A percentile compares a stretch with the other conserved stretches of the same genome.
phyloP scores from a whole-genome alignment of 495 filamentous ascomycete species.

The Thermochaetoides thermophila region DNA sequence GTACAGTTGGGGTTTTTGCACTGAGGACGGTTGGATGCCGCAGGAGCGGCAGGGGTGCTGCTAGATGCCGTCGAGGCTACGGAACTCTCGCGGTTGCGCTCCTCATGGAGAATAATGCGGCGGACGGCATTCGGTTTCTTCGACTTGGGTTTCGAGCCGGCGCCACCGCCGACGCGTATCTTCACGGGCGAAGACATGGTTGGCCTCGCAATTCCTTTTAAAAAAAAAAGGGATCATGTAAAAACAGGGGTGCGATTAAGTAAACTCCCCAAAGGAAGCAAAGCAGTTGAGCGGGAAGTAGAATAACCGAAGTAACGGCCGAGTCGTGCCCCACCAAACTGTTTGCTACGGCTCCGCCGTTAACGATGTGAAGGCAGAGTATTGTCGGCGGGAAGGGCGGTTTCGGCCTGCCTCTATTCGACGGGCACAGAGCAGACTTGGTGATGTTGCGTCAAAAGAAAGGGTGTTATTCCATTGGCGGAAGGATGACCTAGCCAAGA shows the following conservation, averaged over 20 bases:
- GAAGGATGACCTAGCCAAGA: slow-evolving; percentile 6
- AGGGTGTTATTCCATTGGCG: slow-evolving; percentile 21
- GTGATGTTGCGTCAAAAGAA: too few species aligned
- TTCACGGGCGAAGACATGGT: slow-evolving; percentile 5
- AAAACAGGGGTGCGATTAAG: too few species aligned
- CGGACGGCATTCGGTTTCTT: slow-evolving; percentile 15
- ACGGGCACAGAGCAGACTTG: too few species aligned
- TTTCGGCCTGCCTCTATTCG: too few species aligned
- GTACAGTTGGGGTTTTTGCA: slow-evolving; percentile 23
- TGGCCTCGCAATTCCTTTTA: too few species aligned
- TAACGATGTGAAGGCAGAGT: too few species aligned
- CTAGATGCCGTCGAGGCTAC: slow-evolving; percentile 5
- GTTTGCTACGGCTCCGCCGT: background rate
- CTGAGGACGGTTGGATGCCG: slow-evolving; percentile 1
- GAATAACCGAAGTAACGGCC: background rate
- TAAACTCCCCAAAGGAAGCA: too few species aligned
- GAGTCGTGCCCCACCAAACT: slow-evolving; percentile 15
- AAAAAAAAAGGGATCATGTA: background rate
- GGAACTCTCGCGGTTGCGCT: slow-evolving; percentile 15
- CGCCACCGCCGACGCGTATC: slow-evolving; percentile 5
- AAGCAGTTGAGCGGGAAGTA: too few species aligned
- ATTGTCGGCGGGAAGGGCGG: too few species aligned
- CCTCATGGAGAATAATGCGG: slow-evolving; percentile 18
- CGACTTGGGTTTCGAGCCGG: slow-evolving; percentile 7
- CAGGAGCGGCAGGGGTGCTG: background rate